Conservation (phyloP, 73 alveolate species). For the Paraurostyla sp. region DNA sequence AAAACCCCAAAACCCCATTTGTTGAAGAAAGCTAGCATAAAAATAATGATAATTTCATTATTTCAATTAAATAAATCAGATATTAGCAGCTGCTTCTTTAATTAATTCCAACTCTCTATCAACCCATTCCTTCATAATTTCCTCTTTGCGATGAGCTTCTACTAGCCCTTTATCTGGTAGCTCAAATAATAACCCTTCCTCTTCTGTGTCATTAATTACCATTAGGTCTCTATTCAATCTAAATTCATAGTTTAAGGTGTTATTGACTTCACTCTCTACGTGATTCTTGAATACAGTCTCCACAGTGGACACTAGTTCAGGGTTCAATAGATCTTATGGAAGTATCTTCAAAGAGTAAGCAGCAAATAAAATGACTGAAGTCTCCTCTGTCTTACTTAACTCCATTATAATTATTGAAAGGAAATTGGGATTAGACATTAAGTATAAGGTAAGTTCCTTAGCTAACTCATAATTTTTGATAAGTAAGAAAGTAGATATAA, state of each 20-base stretch:
- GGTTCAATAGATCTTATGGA: background rate
- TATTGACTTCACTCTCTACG: constrained; percentile 41
- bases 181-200: constrained; percentile 47
- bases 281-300: background rate
- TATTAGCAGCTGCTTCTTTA: background rate
- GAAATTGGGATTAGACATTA: background rate
- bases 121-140: background rate
- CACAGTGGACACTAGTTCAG: background rate
- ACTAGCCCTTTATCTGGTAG: constrained; percentile 10
- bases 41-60: no score
- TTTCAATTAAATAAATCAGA: no score
- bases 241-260: constrained; percentile 13
- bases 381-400: constrained; percentile 15
- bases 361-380: constrained; percentile 20
- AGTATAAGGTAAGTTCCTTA: background rate
- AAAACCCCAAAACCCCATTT: no score
- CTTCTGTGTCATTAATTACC: constrained; percentile 56
- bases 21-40: no score
- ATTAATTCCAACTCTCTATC: constrained; percentile 20
- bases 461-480: background rate
- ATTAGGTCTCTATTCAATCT: constrained; percentile 25
- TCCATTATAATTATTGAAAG: background rate
- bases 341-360: background rate
- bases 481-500: background rate
- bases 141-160: constrained; percentile 26